Base-by-base conservation (phyloP, 768 basidiomycete genomes). In the Aureoboletus auriporus region DNA sequence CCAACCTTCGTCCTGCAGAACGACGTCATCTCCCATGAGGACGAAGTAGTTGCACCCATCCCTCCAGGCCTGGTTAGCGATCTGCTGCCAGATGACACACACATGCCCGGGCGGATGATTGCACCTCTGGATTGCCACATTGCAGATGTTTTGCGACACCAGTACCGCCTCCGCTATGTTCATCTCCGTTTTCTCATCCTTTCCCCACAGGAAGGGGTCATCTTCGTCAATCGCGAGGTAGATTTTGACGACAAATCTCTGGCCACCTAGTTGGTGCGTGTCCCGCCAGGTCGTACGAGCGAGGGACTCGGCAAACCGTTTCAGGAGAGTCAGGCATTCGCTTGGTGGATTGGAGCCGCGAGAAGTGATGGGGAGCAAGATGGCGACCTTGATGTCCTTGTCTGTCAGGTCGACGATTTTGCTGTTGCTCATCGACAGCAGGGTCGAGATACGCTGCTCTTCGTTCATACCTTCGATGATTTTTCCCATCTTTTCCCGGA, bases 341-440 rank as follows among this genome's bases (percentile, higher is more conserved):
- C 53, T 48, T 0, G 71, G 71, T 5, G 61, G 50, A 2, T 50
- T 28, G 0, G 61, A 59, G 5, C 76, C 74, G 1, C 75, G 69
- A 8, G 80, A 82, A 1, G 81, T 82, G 54, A 83, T 71, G 2
- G 82, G 82, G 8, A 83, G 72, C 3, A 83, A 67, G 36, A 82
- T 68, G 2, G 75, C 82, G 54, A 81, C 79, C 6, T 62, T 70
- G 44, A 69, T 64, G 2, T 59, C 60, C 20, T 63, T 59, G 0
- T 59, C 47, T 6, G 59, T 52, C 8, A 82, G 63, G 39, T 71
- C 47, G 26, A 80, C 50, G 8, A 79, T 39, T 38, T 68, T 51
- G 52, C 79, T 80, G 33, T 34, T 39, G 14, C 60, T 58, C 36
- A 72, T 57, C 9, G 16, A 49, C 16, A 53, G 45, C 33, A 75